Evolutionary conservation across 1,139 yeast species (phyloP).

Genomic region (Lipomyces yarrowii): DNA sequence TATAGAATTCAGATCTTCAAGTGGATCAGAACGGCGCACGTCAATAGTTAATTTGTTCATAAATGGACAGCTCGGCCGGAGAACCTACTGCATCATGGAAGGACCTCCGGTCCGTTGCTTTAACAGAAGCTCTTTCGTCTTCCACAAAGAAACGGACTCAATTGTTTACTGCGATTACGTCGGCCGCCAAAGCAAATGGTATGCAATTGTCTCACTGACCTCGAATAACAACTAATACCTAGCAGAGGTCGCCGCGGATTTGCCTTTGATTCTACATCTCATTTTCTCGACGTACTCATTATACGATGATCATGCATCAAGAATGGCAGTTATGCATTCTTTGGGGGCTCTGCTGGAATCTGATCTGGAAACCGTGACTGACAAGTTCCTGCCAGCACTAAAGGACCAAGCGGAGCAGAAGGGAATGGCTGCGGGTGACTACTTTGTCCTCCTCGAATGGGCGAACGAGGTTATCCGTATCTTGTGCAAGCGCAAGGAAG

Average conservation of each 20-base stretch:
- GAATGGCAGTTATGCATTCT: slow-evolving; percentile 47
- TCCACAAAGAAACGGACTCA: slow-evolving; percentile 23
- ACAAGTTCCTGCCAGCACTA: slow-evolving; percentile 45
- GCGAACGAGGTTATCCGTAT: slow-evolving; percentile 43
- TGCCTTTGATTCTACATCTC: slow-evolving; percentile 37
- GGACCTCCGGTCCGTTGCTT: slow-evolving; percentile 19
- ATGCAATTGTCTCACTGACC: neutral
- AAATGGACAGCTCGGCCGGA: slow-evolving; percentile 17
- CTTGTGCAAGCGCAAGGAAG: slow-evolving; percentile 13
- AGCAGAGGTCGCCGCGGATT: slow-evolving; percentile 19
- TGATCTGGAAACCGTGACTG: slow-evolving; percentile 44
- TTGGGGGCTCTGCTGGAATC: slow-evolving; percentile 45
- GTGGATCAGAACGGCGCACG: neutral
- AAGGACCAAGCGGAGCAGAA: slow-evolving; percentile 32
- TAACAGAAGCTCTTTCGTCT: slow-evolving; percentile 25
- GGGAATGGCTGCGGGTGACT: slow-evolving; percentile 56
- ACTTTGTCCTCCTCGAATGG: slow-evolving; percentile 63
- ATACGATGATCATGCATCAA: slow-evolving; percentile 55
- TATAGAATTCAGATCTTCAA: neutral
- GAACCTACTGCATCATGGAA: slow-evolving; percentile 19
- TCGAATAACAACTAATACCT: neutral
- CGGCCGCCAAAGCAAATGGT: slow-evolving; percentile 21
- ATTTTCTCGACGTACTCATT: slow-evolving; percentile 53
- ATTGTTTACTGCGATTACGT: slow-evolving; percentile 21
- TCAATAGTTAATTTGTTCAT: neutral